Conservation (phyloP, 2,329 filamentous ascomycete species). For the Cordyceps farinosa region DNA sequence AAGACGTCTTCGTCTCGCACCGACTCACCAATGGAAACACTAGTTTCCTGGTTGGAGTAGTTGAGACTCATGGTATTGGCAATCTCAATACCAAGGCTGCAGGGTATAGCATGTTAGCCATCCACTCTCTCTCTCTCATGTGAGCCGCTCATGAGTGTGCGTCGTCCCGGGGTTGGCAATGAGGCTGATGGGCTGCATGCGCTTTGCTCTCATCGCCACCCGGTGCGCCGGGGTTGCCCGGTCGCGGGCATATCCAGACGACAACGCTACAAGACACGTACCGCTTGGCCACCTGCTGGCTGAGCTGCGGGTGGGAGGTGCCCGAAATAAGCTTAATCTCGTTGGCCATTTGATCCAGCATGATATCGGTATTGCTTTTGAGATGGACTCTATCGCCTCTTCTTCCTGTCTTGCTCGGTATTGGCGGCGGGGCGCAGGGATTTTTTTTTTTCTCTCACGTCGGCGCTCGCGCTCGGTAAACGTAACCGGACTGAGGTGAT, state of each 20-base stretch:
- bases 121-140: neutral
- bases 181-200: neutral
- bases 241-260: neutral
- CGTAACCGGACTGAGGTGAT: neutral
- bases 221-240: no score
- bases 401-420: conserved; percentile 3
- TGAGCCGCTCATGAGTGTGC: neutral
- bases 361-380: conserved; percentile 20
- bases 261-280: conserved; percentile 26
- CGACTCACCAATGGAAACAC: conserved; percentile 91
- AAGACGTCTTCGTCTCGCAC: conserved; percentile 98
- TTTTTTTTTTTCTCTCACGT: conserved; percentile 13
- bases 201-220: neutral
- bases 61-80: conserved; percentile 77
- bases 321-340: conserved; percentile 52
- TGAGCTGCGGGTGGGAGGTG: conserved; percentile 47
- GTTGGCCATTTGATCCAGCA: conserved; percentile 48
- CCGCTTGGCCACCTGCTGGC: conserved; percentile 42
- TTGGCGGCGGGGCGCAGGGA: conserved; percentile 12
- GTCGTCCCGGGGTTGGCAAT: neutral
- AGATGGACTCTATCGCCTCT: neutral
- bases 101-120: conserved; percentile 23
- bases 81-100: conserved; percentile 70
- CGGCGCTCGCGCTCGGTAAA: neutral
- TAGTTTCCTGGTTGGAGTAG: conserved; percentile 84